These are phyloP conservation scores for Rhizophagus prolifer DNA, from an alignment of 192 early-diverging fungal species.

Conservation along the genomic window DNA sequence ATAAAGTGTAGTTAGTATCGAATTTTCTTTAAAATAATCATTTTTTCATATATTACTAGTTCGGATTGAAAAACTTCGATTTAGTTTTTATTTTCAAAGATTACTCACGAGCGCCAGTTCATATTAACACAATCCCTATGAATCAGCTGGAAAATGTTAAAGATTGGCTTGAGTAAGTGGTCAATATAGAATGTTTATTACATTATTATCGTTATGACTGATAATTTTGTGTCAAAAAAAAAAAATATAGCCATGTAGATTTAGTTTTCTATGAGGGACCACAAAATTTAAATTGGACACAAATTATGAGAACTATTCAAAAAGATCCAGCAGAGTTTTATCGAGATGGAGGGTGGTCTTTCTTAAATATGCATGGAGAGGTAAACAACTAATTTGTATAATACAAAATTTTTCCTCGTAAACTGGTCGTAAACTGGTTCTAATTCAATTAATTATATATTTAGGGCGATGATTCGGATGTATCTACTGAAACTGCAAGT, in stretches of 20 bases:
- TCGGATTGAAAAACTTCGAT: slow-evolving; percentile 98
- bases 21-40: slow-evolving; percentile 54
- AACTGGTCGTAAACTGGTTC: neutral
- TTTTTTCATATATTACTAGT: slow-evolving; percentile 88
- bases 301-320: slow-evolving; percentile 98
- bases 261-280: slow-evolving; percentile 92
- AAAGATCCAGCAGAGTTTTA: slow-evolving; percentile 92
- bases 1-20: neutral
- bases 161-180: slow-evolving; percentile 92
- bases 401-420: too few relatives aligned
- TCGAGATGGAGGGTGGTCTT: slow-evolving; percentile 88
- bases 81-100: slow-evolving; percentile 98
- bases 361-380: slow-evolving; percentile 70
- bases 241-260: slow-evolving; percentile 72
- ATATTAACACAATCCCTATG: slow-evolving; percentile 95
- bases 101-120: slow-evolving; percentile 80
- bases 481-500: slow-evolving; percentile 55
- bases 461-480: slow-evolving; percentile 54
- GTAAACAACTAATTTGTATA: slow-evolving; percentile 30
- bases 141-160: slow-evolving; percentile 90
- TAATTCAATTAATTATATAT: neutral
- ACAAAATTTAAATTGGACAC: slow-evolving; percentile 90
- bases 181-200: slow-evolving; percentile 36
- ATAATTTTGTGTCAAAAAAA: neutral
- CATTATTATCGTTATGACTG: neutral